These are phyloP conservation scores for Monilinia polystroma DNA, from an alignment of 2,329 filamentous ascomycete genomes.

Conservation along the genomic window DNA sequence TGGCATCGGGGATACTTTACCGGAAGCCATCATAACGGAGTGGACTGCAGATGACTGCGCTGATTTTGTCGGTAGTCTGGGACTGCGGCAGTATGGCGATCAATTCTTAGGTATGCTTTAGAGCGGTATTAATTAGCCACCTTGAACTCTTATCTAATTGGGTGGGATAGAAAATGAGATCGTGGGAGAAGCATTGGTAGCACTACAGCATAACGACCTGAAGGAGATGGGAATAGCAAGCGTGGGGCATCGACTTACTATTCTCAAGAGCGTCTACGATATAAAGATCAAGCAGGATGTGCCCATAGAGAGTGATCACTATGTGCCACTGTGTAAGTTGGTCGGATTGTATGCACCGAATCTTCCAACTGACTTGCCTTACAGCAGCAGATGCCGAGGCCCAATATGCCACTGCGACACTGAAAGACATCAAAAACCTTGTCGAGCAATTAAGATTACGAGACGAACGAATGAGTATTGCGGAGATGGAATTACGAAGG, in stretches of 20 bases:
- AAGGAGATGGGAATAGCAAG: constrained; percentile 93
- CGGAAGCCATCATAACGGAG: constrained; percentile 73
- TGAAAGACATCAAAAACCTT: constrained; percentile 88
- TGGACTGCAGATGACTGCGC: constrained; percentile 87
- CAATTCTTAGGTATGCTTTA: constrained; percentile 70
- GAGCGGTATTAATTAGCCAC: neutral
- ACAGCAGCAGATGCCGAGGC: constrained; percentile 85
- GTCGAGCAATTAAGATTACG: constrained; percentile 86
- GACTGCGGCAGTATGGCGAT: constrained; percentile 78
- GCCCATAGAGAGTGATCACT: constrained; percentile 87
- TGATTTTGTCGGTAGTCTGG: constrained; percentile 79
- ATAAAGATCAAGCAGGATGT: constrained; percentile 93
- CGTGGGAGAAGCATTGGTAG: constrained; percentile 84
- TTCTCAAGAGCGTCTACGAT: constrained; percentile 94
- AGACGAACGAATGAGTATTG: constrained; percentile 81
- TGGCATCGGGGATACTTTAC: constrained; percentile 62
- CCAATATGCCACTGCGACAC: constrained; percentile 81
- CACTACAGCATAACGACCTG: constrained; percentile 85
- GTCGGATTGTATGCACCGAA: neutral
- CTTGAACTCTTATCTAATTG: constrained; percentile 17
- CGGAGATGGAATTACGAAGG: constrained; percentile 79
- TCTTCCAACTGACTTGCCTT: constrained; percentile 30
- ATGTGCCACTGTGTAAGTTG: constrained; percentile 81
- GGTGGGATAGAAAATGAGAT: constrained; percentile 78
- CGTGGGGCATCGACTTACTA: constrained; percentile 90